Conservation (phyloP, 306 rosid genomes). For the Malus asiatica region DNA sequence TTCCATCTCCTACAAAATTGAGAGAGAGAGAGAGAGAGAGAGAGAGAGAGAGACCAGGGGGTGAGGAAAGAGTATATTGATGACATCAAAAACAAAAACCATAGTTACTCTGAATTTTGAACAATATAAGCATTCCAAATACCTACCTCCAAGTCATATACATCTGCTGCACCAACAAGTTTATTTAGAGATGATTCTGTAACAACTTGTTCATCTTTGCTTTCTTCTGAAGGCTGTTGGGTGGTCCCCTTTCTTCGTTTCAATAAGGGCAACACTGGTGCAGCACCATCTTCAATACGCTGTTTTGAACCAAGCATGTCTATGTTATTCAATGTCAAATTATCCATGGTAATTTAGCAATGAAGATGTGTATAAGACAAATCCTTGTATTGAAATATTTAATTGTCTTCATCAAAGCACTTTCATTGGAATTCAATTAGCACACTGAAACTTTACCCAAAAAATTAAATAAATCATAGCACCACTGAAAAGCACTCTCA, state of each 20-base stretch:
- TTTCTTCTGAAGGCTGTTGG: slow-evolving; percentile 37
- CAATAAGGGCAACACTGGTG: slow-evolving; percentile 35
- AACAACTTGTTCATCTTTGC: slow-evolving; percentile 55
- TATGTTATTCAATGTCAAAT: neutral
- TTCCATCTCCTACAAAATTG: slow-evolving; percentile 54
- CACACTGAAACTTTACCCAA: too few relatives aligned
- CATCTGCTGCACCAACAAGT: slow-evolving; percentile 67
- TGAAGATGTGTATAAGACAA: neutral
- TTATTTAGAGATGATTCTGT: slow-evolving; percentile 61
- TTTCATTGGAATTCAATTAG: neutral
- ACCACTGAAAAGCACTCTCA: neutral
- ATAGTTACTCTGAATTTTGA: neutral
- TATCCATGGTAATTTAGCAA: neutral
- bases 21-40: neutral
- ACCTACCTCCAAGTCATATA: slow-evolving; percentile 63
- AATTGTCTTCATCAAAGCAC: neutral
- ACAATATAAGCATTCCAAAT: neutral
- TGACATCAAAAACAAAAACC: neutral
- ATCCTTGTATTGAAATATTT: neutral
- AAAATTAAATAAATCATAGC: too few relatives aligned
- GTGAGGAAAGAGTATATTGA: neutral
- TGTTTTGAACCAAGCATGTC: slow-evolving; percentile 11
- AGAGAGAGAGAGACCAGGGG: neutral
- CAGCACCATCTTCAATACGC: slow-evolving; percentile 48
- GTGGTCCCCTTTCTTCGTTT: slow-evolving; percentile 49